Base-by-base conservation (phyloP, 768 basidiomycete genomes). In the Amyloporia xantha region DNA sequence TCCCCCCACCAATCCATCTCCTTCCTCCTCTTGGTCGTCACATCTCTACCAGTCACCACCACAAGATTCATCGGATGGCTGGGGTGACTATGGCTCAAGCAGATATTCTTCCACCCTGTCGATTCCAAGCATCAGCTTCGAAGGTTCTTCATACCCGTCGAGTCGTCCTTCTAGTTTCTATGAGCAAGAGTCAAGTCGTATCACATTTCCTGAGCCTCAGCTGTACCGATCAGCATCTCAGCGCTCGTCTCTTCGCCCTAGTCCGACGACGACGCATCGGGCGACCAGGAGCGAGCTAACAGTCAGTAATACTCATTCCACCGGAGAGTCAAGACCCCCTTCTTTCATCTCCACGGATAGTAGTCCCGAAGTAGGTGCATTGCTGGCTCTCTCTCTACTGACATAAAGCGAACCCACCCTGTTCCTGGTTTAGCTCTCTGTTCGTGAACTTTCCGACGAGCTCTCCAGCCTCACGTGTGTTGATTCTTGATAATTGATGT, bases 121-220 rank as follows among this genome's bases (percentile, higher is more conserved):
- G 5, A 53, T 41, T 5, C 39, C 53, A 2, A 48, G 51, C 42
- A 58, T 58, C 35, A 55, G 50, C 35, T 52, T 58, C 44, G 53
- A 58, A 53, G 54, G 59, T 54, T 24, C 63, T 50, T 50, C 60
- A n/a, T 60, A 61, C 37, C 52, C 64, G 21, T 62, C 67, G 27
- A 67, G 59, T 47, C 69, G 75, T 43, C 56, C 77, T 12, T 59
- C 61, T 24, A 77, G 71, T 55, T 65, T 63, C n/a, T 55, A 66
- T 19, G 64, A 68, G 42, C 52, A 51, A 4, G 54, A 57, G 5
- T 49, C 57, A 28, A 50, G 60, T 6, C 52, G 38, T 25, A 37
- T 58, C 5, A 38, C 52, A 13, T 61, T 61, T 50, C 61, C 65
- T 2, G 63, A 67, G 48, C 61, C 63, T 3, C 60, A 57, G 25